These are phyloP conservation scores for Trichomonas vaginalis DNA, from an alignment of 208 protist species.

Conservation along the genomic window DNA sequence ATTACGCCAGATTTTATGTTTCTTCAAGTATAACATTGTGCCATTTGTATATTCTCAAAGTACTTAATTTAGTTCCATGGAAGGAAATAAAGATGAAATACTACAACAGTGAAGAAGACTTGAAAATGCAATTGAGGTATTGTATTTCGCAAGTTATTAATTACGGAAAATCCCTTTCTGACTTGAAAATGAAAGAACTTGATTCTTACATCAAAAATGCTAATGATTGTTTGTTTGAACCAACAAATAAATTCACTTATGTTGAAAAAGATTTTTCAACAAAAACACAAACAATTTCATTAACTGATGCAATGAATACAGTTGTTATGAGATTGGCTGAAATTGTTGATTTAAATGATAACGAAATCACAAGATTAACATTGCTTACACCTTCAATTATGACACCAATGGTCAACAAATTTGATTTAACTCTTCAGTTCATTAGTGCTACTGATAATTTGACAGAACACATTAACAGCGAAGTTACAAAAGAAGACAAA, in stretches of 20 bases:
- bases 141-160: neutral
- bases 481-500: neutral
- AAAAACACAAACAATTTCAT: neutral
- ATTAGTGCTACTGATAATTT: neutral
- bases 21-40: neutral
- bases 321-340: neutral
- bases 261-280: neutral
- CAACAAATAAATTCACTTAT: neutral
- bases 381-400: neutral
- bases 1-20: neutral
- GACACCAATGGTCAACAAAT: neutral
- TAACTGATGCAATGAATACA: neutral
- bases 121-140: neutral
- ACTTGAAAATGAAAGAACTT: neutral
- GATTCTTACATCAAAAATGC: neutral
- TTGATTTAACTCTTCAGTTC: neutral
- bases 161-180: neutral
- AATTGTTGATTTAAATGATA: neutral
- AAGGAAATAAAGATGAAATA: neutral
- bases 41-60: neutral
- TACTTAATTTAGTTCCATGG: neutral
- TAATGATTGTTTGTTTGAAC: neutral
- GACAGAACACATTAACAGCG: neutral
- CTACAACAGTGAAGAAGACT: neutral
- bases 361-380: neutral